Base-by-base conservation (phyloP, 148 eudicot genomes). In the Pouteria glomerata region DNA sequence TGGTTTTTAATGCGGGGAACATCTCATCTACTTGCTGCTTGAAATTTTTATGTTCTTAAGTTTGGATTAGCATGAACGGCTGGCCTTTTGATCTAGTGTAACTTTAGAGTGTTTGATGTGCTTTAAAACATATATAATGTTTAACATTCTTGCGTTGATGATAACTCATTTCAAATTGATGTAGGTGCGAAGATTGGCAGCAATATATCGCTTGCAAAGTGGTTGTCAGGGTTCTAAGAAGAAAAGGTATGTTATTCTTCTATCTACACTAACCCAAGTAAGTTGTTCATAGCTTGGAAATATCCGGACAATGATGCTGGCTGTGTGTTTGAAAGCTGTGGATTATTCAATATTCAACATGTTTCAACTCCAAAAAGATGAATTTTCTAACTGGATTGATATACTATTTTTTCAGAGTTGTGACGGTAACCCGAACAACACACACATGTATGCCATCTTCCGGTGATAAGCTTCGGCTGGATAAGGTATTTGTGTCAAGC, bases 381-480 rank as follows among this genome's bases (percentile, higher is more conserved):
- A 27, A 42, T n/a, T 61, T 39, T 47, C 47, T n/a, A 47, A 42
- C 30, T 27, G 42, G n/a, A 37, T 44, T 72, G 41, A 34, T 58
- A 18, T 30, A 11, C 34, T 57, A 47, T 52, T 75, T n/a, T 69
- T 53, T n/a, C 89, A 96, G 97, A 75, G 87, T 96, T 82, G 99
- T 96, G 50, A 90, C 86, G 21, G 97, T 96, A 35, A 81, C 76
- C 12, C 82, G 86, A 74, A 92, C 99, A 63, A 85, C 83, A 26
- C 89, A 92, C 81, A 96, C 99, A 41, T 69, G 78, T 69, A 86
- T 92, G 89, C 99, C 99, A 69, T 92, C 94, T 53, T 76, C 94
- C 23, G 83, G 78, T 80, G 97, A 90, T 79, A 86, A 77, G 85
- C 76, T 84, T 75, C 94, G 90, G 62, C 76, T 96, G 51, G 84